phyloP scores from a whole-genome alignment of 2,329 filamentous ascomycete species.

The Calonectria multiphialidica region DNA sequence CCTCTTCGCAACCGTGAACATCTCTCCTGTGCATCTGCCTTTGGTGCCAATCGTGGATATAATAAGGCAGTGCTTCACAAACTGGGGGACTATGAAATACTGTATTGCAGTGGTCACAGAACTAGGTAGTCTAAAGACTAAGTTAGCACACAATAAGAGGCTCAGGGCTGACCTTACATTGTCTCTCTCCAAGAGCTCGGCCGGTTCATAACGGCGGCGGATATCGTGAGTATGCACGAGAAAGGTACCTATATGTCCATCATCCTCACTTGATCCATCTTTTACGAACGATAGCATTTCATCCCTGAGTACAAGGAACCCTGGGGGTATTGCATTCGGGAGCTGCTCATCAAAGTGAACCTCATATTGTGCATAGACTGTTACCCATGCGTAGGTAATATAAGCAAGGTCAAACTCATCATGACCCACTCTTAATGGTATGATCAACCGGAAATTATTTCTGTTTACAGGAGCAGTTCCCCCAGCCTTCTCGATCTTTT shows the following conservation, averaged over 20 bases:
- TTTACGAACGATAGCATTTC: not conserved
- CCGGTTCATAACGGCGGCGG: not conserved
- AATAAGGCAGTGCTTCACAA: too few species aligned
- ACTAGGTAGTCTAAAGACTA: not conserved
- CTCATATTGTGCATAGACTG: conserved; percentile 3
- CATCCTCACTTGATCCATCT: not conserved
- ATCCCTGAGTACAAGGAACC: not conserved
- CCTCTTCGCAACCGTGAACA: not conserved
- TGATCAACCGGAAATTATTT: conserved; percentile 10
- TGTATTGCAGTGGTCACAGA: not conserved
- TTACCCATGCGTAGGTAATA: conserved; percentile 19
- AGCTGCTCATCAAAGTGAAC: conserved; percentile 12
- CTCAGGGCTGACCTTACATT: not conserved
- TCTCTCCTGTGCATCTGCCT: not conserved
- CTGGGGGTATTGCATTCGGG: not conserved
- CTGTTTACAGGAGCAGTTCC: too few species aligned
- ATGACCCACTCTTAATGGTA: not conserved
- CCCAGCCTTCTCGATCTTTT: too few species aligned
- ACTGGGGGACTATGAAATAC: not conserved
- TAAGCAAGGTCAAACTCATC: conserved; percentile 11
- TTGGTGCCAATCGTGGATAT: not conserved
- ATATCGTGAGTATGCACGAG: not conserved
- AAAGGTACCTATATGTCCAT: conserved; percentile 1
- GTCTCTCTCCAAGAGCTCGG: not conserved
- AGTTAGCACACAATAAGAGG: not conserved